Base-by-base conservation (phyloP, 129 eudicot genomes). In the Arctium lappa region DNA sequence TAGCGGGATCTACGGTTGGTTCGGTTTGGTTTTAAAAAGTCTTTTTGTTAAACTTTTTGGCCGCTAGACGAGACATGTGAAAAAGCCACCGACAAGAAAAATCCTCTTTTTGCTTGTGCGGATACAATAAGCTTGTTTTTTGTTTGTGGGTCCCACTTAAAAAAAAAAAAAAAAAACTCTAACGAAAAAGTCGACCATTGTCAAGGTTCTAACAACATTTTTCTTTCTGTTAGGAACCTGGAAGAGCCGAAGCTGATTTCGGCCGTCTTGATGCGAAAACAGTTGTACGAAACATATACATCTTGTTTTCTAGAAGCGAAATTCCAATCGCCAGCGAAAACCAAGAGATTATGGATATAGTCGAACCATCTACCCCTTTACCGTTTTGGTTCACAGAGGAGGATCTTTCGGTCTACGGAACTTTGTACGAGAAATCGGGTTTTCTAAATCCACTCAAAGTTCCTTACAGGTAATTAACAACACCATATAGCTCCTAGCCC, bases 231-330 rank as follows among this genome's bases (percentile, higher is more conserved):
- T 50, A 85, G 88, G 88, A 80, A 71, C 71, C 79, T 31, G 82
- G 88, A 85, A 81, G 88, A 85, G 88, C 88, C 0, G 88, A 85
- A 60, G 88, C 88, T 76, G 88, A 85, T 81, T 85, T 81, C 29
- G 75, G 82, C 1, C 85, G 85, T 13, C 22, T 85, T 60, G 85
- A 85, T 56, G 82, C 69, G 3, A 85, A 75, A 85, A 75, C 88
- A 6, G 79, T 75, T 44, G 69, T 81, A 6, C 60, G 75, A 36
- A 85, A 85, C 79, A 66, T 85, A 33, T 85, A 85, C 82, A 85
- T 85, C 42, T 56, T 85, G 82, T 85, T 85, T 76, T 85, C 88
- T 13, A 71, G 74, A 62, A 85, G 70, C 5, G 85, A 76, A 70
- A 44, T 69, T n/a, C 88, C 88, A 16, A 70, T 85, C n/a, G 88